phyloP scores from a whole-genome alignment of 208 protist genomes.

The Wallacemonas collosoma region DNA sequence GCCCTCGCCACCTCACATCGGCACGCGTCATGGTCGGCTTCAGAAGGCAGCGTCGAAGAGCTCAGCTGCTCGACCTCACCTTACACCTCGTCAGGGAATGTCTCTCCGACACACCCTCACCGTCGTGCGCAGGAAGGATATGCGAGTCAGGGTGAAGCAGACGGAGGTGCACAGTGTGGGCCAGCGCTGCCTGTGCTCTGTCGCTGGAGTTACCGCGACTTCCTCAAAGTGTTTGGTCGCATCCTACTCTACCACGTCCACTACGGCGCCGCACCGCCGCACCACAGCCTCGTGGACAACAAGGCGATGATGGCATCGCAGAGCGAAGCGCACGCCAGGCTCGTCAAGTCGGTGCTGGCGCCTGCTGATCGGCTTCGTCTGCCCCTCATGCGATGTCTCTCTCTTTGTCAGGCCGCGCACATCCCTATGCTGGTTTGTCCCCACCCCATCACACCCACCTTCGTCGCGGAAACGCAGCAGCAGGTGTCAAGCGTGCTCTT shows the following conservation, averaged over 20 bases:
- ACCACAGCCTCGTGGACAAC: background rate
- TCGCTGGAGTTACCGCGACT: conserved; percentile 6
- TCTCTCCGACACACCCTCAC: background rate
- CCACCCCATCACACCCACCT: background rate
- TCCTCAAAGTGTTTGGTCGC: background rate
- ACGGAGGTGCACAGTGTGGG: background rate
- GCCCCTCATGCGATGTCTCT: conserved; percentile 2
- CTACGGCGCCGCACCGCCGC: background rate
- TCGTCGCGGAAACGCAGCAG: background rate
- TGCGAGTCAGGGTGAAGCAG: too few relatives aligned
- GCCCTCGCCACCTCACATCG: background rate
- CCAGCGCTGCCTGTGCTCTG: background rate
- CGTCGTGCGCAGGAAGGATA: background rate
- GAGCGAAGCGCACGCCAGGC: background rate
- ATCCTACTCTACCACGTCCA: background rate
- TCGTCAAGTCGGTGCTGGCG: background rate
- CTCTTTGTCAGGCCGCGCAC: background rate
- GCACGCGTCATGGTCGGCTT: background rate
- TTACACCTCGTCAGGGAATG: background rate
- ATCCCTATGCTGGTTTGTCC: background rate
- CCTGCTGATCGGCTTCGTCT: background rate
- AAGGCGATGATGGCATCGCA: background rate
- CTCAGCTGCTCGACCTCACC: background rate
- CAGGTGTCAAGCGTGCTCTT: background rate
- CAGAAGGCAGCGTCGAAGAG: background rate